phyloP scores from a whole-genome alignment of 2,329 filamentous ascomycete species.

The Geosmithia morbida region DNA sequence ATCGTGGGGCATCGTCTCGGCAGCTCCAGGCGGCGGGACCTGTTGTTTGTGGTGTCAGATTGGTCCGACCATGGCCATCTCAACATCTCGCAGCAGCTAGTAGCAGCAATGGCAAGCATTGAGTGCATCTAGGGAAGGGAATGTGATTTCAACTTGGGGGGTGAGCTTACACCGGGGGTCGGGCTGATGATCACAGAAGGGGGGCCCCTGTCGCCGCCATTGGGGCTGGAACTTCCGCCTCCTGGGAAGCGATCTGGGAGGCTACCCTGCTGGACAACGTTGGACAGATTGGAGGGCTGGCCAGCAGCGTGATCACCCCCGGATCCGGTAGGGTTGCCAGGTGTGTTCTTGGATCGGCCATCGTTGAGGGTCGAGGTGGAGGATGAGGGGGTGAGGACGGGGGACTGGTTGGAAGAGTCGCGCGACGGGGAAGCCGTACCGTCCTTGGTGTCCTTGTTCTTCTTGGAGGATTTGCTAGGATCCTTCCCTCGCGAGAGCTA shows the following conservation, averaged over 20 bases:
- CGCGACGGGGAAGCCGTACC: conserved; percentile 65
- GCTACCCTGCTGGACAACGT: conserved; percentile 18
- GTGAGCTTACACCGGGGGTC: conserved; percentile 63
- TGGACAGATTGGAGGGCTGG: conserved; percentile 23
- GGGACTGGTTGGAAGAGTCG: conserved; percentile 42
- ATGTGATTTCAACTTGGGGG: not conserved
- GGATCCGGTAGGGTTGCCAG: conserved; percentile 34
- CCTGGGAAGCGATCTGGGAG: conserved; percentile 25
- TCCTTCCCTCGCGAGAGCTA: conserved; percentile 89
- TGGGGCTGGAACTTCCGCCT: conserved; percentile 18
- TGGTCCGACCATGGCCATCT: not conserved
- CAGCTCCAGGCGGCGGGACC: conserved; percentile 78
- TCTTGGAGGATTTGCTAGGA: conserved; percentile 69
- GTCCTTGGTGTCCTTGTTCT: conserved; percentile 58
- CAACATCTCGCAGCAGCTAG: not conserved
- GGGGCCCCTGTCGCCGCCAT: conserved; percentile 35
- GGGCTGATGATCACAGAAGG: conserved; percentile 92
- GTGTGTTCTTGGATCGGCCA: conserved; percentile 66
- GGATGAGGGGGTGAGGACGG: conserved; percentile 65
- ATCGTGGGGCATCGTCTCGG: conserved; percentile 97
- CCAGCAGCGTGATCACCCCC: conserved; percentile 26
- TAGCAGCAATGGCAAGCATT: not conserved
- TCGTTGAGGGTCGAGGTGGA: conserved; percentile 82
- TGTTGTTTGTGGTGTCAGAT: conserved; percentile 34
- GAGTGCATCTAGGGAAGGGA: not conserved